Evolutionary conservation across 2,329 filamentous ascomycete species (phyloP), one percentile per base, ranked within the genome.

Genomic region (Allantophomopsis cytisporea): DNA sequence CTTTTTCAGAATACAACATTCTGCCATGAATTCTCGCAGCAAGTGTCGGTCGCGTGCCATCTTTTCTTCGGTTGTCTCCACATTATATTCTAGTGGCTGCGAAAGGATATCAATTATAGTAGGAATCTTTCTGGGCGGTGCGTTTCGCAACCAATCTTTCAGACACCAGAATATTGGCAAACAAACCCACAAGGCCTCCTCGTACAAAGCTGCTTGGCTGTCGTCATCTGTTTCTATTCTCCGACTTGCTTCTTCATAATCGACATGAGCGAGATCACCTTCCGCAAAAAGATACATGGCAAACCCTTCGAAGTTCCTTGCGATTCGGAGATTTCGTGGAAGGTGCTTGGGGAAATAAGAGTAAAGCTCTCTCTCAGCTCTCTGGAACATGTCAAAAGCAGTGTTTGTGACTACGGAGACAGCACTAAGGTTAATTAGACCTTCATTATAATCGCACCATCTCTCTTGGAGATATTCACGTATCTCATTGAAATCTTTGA

Each of bases 401-500:
- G 51, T 53, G 35, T 58, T 56, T 14, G 54, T 58, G 20, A 57
- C 41, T 35, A 56, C 42, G 1, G 54, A 51, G 7, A 58, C 31
- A 43, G 45, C 10, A 47, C 45, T 8, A 44, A 55, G 31, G 46
- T 43, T 35, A 47, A 49, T 30, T 46, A 57, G 38, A 37, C 41
- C 46, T 3, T 47, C 40, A 8, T 39, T 53, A 43, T 56, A 58
- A 35, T 59, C 55, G 39, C 50, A 52, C 54, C 55, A 59, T 11
- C 49, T 45, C 35, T 58, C 55, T 6, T 42, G 38, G 5, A 59
- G 40, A 37, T 55, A 50, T 30, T 51, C 49, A 14, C 53, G 48
- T 38, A 58, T 51, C 28, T 36, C 30, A 39, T 55, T 58, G 44
- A 54, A 57, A 40, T 58, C 56, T 13, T 54, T 52, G 41, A 59